Evolutionary conservation across 257 asterid genomes (phyloP), one percentile per base, ranked within the genome.

Genomic region (Plantago ovata): DNA sequence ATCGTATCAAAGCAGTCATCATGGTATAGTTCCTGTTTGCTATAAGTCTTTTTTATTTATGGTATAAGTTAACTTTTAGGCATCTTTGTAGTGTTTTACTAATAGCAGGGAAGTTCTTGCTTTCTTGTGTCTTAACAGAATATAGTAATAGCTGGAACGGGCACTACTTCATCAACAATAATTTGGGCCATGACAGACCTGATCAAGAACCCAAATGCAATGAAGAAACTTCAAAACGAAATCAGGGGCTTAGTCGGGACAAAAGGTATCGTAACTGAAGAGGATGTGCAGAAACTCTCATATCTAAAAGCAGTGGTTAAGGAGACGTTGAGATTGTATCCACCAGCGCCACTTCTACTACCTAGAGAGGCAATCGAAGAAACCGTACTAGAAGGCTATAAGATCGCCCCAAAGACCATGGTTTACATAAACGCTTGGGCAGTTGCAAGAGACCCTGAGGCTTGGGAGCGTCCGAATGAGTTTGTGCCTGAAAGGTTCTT

Each of bases 401-500:
- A 61, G 43, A 65, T 71, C 39, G 44, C 56, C 12, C 38, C 77
- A 7, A 49, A 65, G 51, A 71, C 77, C 15, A 33, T 53, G 39
- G 77, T 71, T 15, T 56, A 46, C 9, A 10, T 71, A 33, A 71
- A 71, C 36, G 64, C 60, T 0, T 65, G 77, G 69, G 77, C 69
- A 12, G 61, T 71, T 40, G 76, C 69, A 56, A 56, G 62, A 56
- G 62, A 56, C 13, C 62, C 62, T 23, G 50, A 4, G 13, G 23
- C 44, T 13, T 71, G 76, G 76, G 44, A 71, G 41, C 55, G 54
- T 16, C 68, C 72, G 2, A 41, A 54, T 1, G 51, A 65, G 42
- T 71, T 71, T 22, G 15, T 19, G 13, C 76, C 76, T 0, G 72
- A 71, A 11, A 61, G 76, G 54, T 71, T 65, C 63, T 42, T 71